Evolutionary conservation across 352 stramenopile genomes (phyloP).

Genomic region (Bremia lactucae): DNA sequence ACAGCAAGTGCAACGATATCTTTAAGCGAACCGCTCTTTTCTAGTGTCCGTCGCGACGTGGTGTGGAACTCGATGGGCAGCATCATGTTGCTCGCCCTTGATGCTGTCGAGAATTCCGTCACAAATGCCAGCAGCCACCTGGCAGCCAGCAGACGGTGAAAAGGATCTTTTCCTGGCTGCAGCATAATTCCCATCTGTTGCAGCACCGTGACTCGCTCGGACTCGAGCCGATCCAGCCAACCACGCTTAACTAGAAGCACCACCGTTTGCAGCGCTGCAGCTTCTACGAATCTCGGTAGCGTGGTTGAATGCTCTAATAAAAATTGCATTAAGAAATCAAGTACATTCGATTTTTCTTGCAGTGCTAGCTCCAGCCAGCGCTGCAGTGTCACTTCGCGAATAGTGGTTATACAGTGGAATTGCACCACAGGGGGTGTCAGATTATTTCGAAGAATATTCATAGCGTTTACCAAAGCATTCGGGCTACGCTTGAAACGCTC

Average conservation of each 20-base stretch:
- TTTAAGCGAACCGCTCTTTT: conserved; percentile 46
- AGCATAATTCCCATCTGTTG: conserved; percentile 70
- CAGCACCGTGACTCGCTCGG: conserved; percentile 45
- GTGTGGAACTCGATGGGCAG: conserved; percentile 81
- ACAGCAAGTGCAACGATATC: conserved; percentile 50
- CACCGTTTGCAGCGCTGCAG: conserved; percentile 53
- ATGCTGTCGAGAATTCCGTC: conserved; percentile 77
- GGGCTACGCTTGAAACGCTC: conserved; percentile 79
- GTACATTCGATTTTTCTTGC: conserved; percentile 35
- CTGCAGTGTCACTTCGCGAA: conserved; percentile 67
- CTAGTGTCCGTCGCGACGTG: conserved; percentile 46
- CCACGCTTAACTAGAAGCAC: conserved; percentile 73
- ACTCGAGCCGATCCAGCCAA: conserved; percentile 55
- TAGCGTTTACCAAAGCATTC: conserved; percentile 44
- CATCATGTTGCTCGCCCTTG: conserved; percentile 63
- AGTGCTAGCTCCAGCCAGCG: conserved; percentile 43
- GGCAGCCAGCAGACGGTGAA: conserved; percentile 47
- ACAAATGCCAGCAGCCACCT: conserved; percentile 82
- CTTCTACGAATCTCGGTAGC: conserved; percentile 50
- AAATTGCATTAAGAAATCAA: conserved; percentile 75
- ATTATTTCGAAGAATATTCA: conserved; percentile 31
- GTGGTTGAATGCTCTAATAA: conserved; percentile 45
- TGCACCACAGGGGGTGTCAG: conserved; percentile 43
- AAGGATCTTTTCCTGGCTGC: conserved; percentile 15
- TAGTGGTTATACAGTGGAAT: conserved; percentile 71